Percentiles rank a stretch among this genome's conserved stretches.
phyloP scores from a whole-genome alignment of 1,284 basidiomycete species.

The Papiliotrema terrestris region DNA sequence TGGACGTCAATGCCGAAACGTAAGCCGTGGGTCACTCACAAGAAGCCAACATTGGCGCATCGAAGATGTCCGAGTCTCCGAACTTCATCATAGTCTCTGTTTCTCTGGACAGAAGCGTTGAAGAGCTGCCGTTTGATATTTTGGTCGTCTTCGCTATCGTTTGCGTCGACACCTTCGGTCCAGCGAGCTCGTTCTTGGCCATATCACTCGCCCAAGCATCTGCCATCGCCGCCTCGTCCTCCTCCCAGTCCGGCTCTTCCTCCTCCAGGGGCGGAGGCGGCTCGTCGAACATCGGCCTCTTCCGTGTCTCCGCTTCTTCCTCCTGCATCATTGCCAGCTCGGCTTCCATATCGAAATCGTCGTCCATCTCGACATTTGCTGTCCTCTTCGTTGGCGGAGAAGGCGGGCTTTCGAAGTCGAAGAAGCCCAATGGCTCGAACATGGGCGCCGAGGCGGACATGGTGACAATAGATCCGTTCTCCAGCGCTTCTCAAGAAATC shows the following conservation, averaged over 20 bases:
- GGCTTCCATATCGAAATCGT: conserved; percentile 4
- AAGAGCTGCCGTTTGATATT: too few relatives aligned
- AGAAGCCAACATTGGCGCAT: conserved; percentile 22
- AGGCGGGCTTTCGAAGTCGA: conserved; percentile 10
- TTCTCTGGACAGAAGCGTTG: too few relatives aligned
- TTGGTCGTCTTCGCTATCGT: not conserved
- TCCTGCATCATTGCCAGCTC: conserved; percentile 2
- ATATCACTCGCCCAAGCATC: too few relatives aligned
- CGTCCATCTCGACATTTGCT: not conserved
- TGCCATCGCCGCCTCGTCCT: conserved; percentile 24
- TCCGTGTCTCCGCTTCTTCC: not conserved
- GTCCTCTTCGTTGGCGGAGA: not conserved
- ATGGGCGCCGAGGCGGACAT: conserved; percentile 3
- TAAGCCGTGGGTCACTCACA: conserved; percentile 13
- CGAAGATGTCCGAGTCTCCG: conserved; percentile 15
- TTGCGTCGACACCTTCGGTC: not conserved
- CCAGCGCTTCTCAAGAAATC: too few relatives aligned
- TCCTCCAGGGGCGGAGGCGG: conserved; percentile 24
- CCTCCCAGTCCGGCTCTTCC: conserved; percentile 28
- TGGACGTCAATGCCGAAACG: conserved; percentile 1
- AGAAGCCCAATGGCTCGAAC: conserved; percentile 16
- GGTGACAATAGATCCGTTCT: not conserved
- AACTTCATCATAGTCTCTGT: too few relatives aligned
- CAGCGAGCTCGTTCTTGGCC: too few relatives aligned
- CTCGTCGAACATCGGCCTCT: not conserved